Percentiles rank a stretch among this genome's conserved stretches.
Conservation (phyloP, 192 early-diverging fungal genomes). For the Pilaira anomala region DNA sequence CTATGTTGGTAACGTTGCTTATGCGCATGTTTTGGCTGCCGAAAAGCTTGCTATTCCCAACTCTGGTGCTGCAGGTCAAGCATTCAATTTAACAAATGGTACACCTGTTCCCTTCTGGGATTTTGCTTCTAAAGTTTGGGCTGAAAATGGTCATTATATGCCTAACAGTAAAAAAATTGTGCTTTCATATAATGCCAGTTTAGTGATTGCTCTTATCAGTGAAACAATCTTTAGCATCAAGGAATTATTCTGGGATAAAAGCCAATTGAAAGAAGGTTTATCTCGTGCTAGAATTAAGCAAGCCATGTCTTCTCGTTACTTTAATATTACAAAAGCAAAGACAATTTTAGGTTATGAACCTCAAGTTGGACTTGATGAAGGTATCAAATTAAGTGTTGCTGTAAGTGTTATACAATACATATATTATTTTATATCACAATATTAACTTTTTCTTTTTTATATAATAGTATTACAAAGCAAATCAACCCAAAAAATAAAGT, state of each 20-base stretch:
- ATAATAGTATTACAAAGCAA: constrained; percentile 13
- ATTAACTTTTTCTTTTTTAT: not conserved
- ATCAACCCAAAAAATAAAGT: constrained; percentile 8
- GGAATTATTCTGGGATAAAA: constrained; percentile 54
- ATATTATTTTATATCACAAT: too few relatives aligned
- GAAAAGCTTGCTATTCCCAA: constrained; percentile 53
- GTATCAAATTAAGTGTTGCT: constrained; percentile 37
- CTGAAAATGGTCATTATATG: constrained; percentile 51
- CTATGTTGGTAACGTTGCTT: constrained; percentile 92
- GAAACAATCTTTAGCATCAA: constrained; percentile 61
- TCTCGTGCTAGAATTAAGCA: constrained; percentile 77
- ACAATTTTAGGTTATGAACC: constrained; percentile 55
- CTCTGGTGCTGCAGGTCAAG: constrained; percentile 48
- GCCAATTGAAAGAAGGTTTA: constrained; percentile 67
- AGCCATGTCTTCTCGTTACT: constrained; percentile 77
- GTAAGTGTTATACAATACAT: constrained; percentile 9
- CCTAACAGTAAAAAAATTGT: constrained; percentile 58
- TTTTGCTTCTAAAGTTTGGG: constrained; percentile 70
- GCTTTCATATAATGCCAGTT: constrained; percentile 47
- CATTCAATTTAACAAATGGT: constrained; percentile 91
- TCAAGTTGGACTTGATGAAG: constrained; percentile 53
- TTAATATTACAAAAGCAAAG: constrained; percentile 86
- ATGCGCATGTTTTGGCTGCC: constrained; percentile 85
- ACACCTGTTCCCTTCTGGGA: constrained; percentile 90
- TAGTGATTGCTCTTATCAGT: constrained; percentile 59